Conservation (phyloP, 305 asterid genomes). For the Solanum hybrid region DNA sequence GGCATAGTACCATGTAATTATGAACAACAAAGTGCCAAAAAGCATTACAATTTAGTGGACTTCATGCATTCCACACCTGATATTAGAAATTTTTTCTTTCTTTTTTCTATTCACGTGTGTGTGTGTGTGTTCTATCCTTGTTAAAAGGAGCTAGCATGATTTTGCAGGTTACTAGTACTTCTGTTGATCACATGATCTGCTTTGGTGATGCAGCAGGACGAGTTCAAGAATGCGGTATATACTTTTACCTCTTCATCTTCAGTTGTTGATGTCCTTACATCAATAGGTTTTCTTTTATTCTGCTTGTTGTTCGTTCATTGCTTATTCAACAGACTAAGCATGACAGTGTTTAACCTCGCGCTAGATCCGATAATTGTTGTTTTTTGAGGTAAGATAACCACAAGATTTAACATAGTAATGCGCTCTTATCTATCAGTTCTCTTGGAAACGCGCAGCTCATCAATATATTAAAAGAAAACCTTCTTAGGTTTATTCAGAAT, state of each 20-base stretch:
- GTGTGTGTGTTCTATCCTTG: too few species aligned
- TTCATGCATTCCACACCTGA: neutral
- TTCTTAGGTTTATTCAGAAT: neutral
- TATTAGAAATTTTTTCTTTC: neutral
- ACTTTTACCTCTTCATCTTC: neutral
- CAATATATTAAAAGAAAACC: neutral
- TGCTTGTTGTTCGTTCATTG: neutral
- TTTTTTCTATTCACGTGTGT: neutral
- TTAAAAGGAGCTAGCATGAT: neutral
- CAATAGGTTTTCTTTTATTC: neutral
- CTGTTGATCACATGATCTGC: conserved; percentile 87
- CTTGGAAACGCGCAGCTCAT: neutral
- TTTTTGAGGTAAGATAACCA: neutral
- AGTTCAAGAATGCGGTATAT: conserved; percentile 78
- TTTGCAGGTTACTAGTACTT: conserved; percentile 61
- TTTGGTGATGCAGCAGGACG: conserved; percentile 87
- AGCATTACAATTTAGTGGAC: neutral
- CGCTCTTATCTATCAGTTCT: neutral
- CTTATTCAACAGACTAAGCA: neutral
- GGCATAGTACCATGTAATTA: neutral
- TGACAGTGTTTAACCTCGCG: neutral
- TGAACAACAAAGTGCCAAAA: neutral
- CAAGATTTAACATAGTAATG: neutral
- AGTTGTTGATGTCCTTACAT: neutral
- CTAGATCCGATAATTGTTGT: neutral